Base-by-base conservation (phyloP, 345 rosid genomes). In the Eucalyptus rudis region DNA sequence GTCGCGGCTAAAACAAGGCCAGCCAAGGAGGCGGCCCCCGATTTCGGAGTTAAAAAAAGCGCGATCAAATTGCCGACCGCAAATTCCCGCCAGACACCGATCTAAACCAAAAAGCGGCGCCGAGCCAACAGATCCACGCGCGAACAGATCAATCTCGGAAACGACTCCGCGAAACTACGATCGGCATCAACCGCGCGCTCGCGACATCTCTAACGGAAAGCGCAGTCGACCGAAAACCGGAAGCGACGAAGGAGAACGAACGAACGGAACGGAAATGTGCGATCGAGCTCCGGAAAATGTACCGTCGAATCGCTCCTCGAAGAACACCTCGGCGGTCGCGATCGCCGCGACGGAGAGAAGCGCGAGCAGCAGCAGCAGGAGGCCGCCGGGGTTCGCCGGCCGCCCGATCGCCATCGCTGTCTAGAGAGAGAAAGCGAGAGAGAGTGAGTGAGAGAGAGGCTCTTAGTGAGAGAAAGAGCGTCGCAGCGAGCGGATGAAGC, bases 301-400 rank as follows among this genome's bases (percentile, higher is more conserved):
- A 98, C 99, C 99, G 40, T 95, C 96, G 89, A 97, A 97, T 17
- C 95, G 98, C 51, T 97, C 99, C 90, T 97, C 99, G 91, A 98
- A 98, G 93, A 95, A 93, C 87, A 96, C 97, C 56, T 90, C 86
- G 19, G 99, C 96, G 15, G 95, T 94, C 15, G 95, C 95, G 91
- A 94, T 84, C 56, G 93, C 93, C 3, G 93, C 36, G 44, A 86
- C 50, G 29, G 91, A 92, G 89, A 89, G 81, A 50, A 92, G 90
- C 17, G 89, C 83, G 49, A 95, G 90, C 29, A 92, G 71, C 81
- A 94, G 36, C 9, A 96, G 88, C 15, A 93, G 58, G 58, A 56
- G 45, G 29, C 84, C 51, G 50, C 11, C 92, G 90, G 94, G 92
- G 92, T 88, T 52, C n/a, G 7, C 90, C 84, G 86, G 89, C 87